These are phyloP conservation scores for Sutorius eximius DNA, from an alignment of 1,284 basidiomycete species.

Conservation along the genomic window DNA sequence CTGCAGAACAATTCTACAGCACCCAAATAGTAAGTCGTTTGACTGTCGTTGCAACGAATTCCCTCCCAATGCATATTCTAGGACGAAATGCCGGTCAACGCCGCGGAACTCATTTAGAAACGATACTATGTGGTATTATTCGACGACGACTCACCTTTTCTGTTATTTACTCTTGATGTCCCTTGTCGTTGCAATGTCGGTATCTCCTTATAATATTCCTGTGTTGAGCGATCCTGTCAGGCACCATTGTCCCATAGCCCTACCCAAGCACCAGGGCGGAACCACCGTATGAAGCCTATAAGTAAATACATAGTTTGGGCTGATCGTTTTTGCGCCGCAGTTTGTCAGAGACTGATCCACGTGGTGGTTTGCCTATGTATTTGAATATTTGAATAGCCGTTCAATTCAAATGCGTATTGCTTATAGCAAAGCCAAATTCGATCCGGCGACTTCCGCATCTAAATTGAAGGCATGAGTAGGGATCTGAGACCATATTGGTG, in stretches of 20 bases:
- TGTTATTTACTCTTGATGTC: slow-evolving; percentile 20
- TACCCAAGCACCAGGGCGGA: not conserved
- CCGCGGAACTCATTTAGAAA: slow-evolving; percentile 76
- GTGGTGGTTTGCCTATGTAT: not conserved
- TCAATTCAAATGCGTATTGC: not conserved
- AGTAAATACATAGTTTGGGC: too few species aligned
- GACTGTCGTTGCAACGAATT: slow-evolving; percentile 7
- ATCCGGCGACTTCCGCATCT: slow-evolving; percentile 2
- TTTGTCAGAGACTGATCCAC: not conserved
- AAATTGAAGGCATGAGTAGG: not conserved
- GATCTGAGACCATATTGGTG: not conserved
- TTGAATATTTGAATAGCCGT: not conserved
- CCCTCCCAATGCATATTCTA: slow-evolving; percentile 32
- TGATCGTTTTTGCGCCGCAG: not conserved
- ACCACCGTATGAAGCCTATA: not conserved
- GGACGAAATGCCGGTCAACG: slow-evolving; percentile 95
- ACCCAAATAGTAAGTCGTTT: slow-evolving; percentile 74
- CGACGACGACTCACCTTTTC: slow-evolving; percentile 6
- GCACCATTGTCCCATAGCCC: not conserved
- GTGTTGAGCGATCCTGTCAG: slow-evolving; percentile 8
- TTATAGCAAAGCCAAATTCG: slow-evolving; percentile 1
- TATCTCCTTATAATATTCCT: slow-evolving; percentile 30
- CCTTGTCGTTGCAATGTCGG: slow-evolving; percentile 42
- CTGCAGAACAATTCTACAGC: slow-evolving; percentile 80
- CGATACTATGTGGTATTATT: slow-evolving; percentile 1